These are phyloP conservation scores for Hymenoscyphus infarciens DNA, from an alignment of 2,329 filamentous ascomycete species.

Conservation along the genomic window DNA sequence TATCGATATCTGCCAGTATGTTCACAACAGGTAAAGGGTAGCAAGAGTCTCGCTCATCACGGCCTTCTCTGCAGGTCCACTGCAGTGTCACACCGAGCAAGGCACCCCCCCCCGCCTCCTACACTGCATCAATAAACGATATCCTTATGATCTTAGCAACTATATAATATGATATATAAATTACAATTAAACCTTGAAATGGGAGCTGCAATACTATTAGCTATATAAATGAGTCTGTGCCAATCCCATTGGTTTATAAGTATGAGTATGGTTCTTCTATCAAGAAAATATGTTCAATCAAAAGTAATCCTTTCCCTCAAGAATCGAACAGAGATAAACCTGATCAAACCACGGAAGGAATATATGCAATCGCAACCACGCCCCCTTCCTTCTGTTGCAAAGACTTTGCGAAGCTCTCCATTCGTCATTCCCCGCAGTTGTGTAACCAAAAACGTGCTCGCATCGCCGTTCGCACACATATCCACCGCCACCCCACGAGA, in stretches of 20 bases:
- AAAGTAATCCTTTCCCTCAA: neutral
- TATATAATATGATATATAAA: neutral
- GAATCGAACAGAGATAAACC: neutral
- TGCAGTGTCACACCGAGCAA: too few species aligned
- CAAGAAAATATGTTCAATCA: neutral
- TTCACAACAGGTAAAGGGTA: too few species aligned
- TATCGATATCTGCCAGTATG: too few species aligned
- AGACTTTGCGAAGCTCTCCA: neutral
- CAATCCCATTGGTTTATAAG: neutral
- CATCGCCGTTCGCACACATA: neutral
- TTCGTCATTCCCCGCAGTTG: neutral
- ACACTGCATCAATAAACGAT: neutral
- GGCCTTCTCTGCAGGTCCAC: too few species aligned
- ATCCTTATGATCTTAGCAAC: neutral
- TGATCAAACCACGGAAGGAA: neutral
- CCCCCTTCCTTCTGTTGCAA: neutral
- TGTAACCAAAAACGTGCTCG: neutral
- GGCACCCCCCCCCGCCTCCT: too few species aligned
- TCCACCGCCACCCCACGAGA: neutral
- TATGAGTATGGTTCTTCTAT: neutral
- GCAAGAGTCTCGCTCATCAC: too few species aligned
- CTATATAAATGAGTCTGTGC: neutral
- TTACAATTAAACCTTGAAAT: neutral
- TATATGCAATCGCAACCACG: neutral
- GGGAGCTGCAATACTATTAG: neutral